Evolutionary conservation across 2,329 filamentous ascomycete genomes (phyloP), one percentile per base, ranked within the genome.

Genomic region (Fusarium protoensiforme): DNA sequence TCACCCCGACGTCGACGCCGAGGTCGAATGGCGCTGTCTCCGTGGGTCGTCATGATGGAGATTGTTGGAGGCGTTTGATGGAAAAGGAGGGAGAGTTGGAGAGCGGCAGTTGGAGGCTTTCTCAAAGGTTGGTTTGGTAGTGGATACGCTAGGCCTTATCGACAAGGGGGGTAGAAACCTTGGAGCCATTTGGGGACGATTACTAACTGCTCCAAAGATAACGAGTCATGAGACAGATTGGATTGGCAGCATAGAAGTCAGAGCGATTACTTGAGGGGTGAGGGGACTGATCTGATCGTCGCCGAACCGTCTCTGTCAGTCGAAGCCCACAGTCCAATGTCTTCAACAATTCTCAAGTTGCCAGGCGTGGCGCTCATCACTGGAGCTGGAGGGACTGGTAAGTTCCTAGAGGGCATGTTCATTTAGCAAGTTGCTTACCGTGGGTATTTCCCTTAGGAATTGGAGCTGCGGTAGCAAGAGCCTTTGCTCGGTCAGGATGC

Each of bases 331-430:
- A n/a, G n/a, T n/a, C n/a, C 46, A 31, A 54, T 54, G 51, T 22
- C 51, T 35, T 54, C 51, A 35, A 54, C 51, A 11, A 36, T 20
- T 20, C 38, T 63, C 56, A 77, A 66, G 56, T 84, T 87, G 57
- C 84, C 84, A 5, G 85, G 85, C 8, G 85, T 86, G 13, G 85
- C 83, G 7, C 75, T 87, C 20, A 78, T 88, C 57, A 87, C 86
- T 0, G 86, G 85, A 18, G 85, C 85, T 16, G 51, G 51, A 4
- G 53, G 53, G 9, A 57, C 33, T 27, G 53, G 53, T 38, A 57
- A 14, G 53, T 57, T 27, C 20, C 3, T 18, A 7, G 13, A 54
- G 18, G 18, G 7, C 27, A 29, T 33, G 31, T 20, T 3, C 7
- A 33, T 20, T 20, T 5, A 35, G n/a, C 3, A 4, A 35, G 51